Evolutionary conservation across 768 basidiomycete genomes (phyloP).

Genomic region (Suillus discolor): DNA sequence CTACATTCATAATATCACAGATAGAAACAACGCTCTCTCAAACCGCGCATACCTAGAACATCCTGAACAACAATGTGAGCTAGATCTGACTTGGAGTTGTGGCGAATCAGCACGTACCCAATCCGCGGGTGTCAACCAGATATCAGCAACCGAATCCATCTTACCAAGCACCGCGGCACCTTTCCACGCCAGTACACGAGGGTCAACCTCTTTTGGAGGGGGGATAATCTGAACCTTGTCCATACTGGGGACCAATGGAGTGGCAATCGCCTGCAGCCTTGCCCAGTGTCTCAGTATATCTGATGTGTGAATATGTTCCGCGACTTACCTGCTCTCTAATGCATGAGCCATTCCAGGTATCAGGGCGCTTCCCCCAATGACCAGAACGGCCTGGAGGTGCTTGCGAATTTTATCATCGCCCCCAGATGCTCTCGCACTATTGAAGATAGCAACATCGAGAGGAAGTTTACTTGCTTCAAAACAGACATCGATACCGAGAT

Average conservation of each 20-base stretch:
- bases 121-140: constrained; percentile 87
- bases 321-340: constrained; percentile 75
- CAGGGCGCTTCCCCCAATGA: constrained; percentile 83
- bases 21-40: constrained; percentile 84
- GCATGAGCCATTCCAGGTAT: constrained; percentile 86
- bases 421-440: constrained; percentile 85
- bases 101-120: constrained; percentile 60
- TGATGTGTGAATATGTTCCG: neutral
- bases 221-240: constrained; percentile 90
- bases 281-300: constrained; percentile 5
- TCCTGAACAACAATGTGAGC: constrained; percentile 47
- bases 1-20: constrained; percentile 42
- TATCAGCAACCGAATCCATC: constrained; percentile 86
- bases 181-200: constrained; percentile 90
- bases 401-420: constrained; percentile 90
- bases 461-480: constrained; percentile 90
- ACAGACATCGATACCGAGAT: constrained; percentile 70
- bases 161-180: constrained; percentile 90
- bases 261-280: constrained; percentile 79
- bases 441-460: constrained; percentile 90
- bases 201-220: constrained; percentile 93
- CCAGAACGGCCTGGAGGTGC: constrained; percentile 83
- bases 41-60: constrained; percentile 73
- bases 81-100: neutral
- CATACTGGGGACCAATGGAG: constrained; percentile 80